Evolutionary conservation across 345 rosid genomes (phyloP), one percentile per base, ranked within the genome.

Genomic region (Hibiscus tridactylites): DNA sequence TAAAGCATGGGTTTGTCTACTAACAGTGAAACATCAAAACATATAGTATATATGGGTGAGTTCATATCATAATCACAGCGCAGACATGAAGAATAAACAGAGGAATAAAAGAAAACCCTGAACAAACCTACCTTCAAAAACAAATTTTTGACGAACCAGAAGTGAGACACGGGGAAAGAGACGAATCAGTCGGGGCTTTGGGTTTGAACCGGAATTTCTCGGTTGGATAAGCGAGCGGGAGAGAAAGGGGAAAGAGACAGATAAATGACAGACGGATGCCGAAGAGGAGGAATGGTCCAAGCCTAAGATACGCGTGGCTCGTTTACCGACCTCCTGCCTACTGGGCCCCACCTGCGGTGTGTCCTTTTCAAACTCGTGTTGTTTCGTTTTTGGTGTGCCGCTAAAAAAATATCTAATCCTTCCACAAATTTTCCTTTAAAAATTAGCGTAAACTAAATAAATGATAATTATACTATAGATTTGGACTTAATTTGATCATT

Each of bases 271-370:
- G 60, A 33, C 37, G 37, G 37, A 33, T 37, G 26, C 12, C 5
- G 19, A 42, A 7, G 12, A 28, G 42, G 35, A 15, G 42, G 65
- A 46, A 59, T 42, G 66, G 67, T 57, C 37, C 63, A 37, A 61
- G 56, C 21, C 64, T 26, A 15, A 47, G 64, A 52, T 39, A 73
- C 76, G 59, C 73, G 80, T 73, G 80, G 54, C 76, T 11, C 10
- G 46, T 33, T 72, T 59, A 16, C 19, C n/a, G 29, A 19, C 49
- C 59, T 53, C 63, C 5, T 46, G 66, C 13, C 17, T 53, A n/a
- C 17, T 65, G 54, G 68, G 17, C 53, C 24, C 52, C 52, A 0
- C 11, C 6, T 39, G n/a, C 0, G 2, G 17, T 17, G 52, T 9
- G n/a, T 42, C 68, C 68, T 16, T 10, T 42, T 39, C 31, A 39